Conservation (phyloP, 2,329 filamentous ascomycete genomes). For the Cladosporium sp. region DNA sequence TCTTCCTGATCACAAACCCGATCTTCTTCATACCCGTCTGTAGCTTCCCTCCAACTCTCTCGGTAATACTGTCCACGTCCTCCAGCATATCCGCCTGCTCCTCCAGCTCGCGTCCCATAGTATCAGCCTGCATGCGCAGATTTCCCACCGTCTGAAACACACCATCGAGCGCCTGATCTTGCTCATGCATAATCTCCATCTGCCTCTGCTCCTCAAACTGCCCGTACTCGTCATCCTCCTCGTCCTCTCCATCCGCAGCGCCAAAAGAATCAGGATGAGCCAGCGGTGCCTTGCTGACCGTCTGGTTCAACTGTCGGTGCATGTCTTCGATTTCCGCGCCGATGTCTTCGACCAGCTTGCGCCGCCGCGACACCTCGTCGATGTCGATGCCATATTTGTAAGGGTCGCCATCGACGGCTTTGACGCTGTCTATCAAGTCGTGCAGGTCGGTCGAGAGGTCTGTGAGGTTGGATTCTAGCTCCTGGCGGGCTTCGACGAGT, state of each 20-base stretch:
- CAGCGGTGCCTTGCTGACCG: slow-evolving; percentile 51
- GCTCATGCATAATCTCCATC: slow-evolving; percentile 85
- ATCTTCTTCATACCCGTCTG: slow-evolving; percentile 85
- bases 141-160: slow-evolving; percentile 93
- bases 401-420: slow-evolving; percentile 82
- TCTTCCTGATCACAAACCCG: slow-evolving; percentile 76
- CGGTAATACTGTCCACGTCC: slow-evolving; percentile 76
- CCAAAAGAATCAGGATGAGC: slow-evolving; percentile 57
- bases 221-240: slow-evolving; percentile 57
- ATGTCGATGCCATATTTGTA: slow-evolving; percentile 80
- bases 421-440: slow-evolving; percentile 83
- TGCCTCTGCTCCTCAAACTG: slow-evolving; percentile 83
- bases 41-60: slow-evolving; percentile 81
- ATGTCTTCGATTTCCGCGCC: slow-evolving; percentile 85
- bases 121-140: slow-evolving; percentile 81
- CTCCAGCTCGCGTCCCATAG: slow-evolving; percentile 94
- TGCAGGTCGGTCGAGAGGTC: slow-evolving; percentile 77
- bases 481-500: slow-evolving; percentile 59
- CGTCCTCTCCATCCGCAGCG: slow-evolving; percentile 29
- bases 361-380: slow-evolving; percentile 74
- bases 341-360: slow-evolving; percentile 83
- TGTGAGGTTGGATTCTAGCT: slow-evolving; percentile 74
- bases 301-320: slow-evolving; percentile 71
- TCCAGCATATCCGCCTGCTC: slow-evolving; percentile 90
- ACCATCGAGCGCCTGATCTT: slow-evolving; percentile 87